A percentile compares a stretch with the other conserved stretches of the same genome.
These are phyloP conservation scores for Septoria petroselini DNA, from an alignment of 2,329 filamentous ascomycete species.

Conservation along the genomic window DNA sequence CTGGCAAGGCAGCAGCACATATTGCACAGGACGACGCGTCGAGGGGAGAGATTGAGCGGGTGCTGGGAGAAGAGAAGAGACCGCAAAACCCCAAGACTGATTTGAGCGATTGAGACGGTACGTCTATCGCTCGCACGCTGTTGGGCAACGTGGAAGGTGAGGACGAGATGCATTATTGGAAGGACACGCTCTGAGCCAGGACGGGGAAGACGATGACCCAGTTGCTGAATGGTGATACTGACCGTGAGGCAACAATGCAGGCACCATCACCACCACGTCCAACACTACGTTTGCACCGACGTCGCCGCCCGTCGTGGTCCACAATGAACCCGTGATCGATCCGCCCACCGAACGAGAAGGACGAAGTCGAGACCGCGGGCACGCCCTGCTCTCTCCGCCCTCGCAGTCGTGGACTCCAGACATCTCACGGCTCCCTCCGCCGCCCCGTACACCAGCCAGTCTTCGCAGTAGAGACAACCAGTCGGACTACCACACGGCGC, in stretches of 20 bases:
- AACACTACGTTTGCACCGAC: constrained; percentile 17
- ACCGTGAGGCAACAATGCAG: constrained; percentile 5
- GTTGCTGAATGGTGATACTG: constrained; percentile 10
- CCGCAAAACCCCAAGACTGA: neutral
- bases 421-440: constrained; percentile 27
- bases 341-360: constrained; percentile 8
- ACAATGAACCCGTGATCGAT: constrained; percentile 21
- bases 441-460: constrained; percentile 35
- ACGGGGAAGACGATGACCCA: neutral
- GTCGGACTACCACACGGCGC: constrained; percentile 60
- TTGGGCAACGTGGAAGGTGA: constrained; percentile 22
- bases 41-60: neutral
- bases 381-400: constrained; percentile 8
- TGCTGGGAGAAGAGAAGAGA: neutral
- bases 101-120: constrained; percentile 15
- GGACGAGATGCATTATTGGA: too few species aligned
- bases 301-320: constrained; percentile 24
- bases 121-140: constrained; percentile 16
- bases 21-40: constrained; percentile 12
- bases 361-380: constrained; percentile 10
- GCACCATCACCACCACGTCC: constrained; percentile 18
- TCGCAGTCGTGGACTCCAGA: constrained; percentile 23
- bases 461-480: constrained; percentile 31
- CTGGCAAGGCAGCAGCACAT: constrained; percentile 1
- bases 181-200: too few species aligned